Conservation (phyloP, 2,329 filamentous ascomycete genomes). For the Fusarium sp. region DNA sequence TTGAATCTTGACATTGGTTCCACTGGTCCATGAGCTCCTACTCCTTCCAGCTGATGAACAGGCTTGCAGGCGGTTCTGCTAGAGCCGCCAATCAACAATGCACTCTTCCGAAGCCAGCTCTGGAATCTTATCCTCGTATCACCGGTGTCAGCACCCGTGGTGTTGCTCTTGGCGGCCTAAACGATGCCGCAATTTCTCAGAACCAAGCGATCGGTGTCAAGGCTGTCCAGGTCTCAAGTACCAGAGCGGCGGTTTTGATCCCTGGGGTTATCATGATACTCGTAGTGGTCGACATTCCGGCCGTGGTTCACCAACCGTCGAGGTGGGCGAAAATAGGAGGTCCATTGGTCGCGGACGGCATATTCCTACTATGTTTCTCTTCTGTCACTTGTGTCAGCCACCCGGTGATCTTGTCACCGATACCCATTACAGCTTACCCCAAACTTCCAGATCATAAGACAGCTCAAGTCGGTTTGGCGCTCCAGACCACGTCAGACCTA, state of each 20-base stretch:
- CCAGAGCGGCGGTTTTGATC: slow-evolving; percentile 46
- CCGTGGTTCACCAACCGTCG: slow-evolving; percentile 48
- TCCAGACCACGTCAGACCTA: slow-evolving; percentile 51
- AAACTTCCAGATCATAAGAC: slow-evolving; percentile 49
- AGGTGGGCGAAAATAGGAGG: slow-evolving; percentile 50
- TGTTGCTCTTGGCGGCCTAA: slow-evolving; percentile 29
- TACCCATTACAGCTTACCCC: slow-evolving; percentile 42
- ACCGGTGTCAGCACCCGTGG: slow-evolving; percentile 51
- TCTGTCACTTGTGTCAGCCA: neutral
- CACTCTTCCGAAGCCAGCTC: slow-evolving; percentile 48
- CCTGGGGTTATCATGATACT: slow-evolving; percentile 51
- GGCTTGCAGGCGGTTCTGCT: slow-evolving; percentile 39
- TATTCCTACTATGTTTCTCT: slow-evolving; percentile 40
- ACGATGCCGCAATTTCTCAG: slow-evolving; percentile 30
- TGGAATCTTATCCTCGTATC: slow-evolving; percentile 50
- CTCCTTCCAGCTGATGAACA: no score
- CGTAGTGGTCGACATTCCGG: slow-evolving; percentile 49
- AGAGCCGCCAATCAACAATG: slow-evolving; percentile 50
- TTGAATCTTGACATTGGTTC: no score
- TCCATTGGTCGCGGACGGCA: slow-evolving; percentile 49
- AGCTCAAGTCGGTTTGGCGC: slow-evolving; percentile 54
- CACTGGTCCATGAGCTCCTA: no score
- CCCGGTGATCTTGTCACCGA: neutral
- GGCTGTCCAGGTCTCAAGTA: slow-evolving; percentile 43
- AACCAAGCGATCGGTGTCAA: slow-evolving; percentile 42